phyloP scores from a whole-genome alignment of 352 stramenopile species.

The Globisporangium spinosum region DNA sequence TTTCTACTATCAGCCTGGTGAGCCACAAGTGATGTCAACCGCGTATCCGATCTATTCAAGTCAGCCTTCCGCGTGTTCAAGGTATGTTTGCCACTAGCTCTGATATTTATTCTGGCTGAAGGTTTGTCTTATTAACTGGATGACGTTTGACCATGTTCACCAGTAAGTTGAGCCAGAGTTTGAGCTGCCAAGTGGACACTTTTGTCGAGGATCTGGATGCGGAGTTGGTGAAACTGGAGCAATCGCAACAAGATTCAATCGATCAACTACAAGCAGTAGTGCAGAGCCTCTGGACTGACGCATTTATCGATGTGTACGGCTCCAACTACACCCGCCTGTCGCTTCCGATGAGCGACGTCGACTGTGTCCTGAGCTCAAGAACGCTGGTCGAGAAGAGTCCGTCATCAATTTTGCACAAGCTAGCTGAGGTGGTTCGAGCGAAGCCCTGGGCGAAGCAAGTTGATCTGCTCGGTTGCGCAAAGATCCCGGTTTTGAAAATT shows the following conservation, averaged over 20 bases:
- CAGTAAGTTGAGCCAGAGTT: slow-evolving; percentile 17
- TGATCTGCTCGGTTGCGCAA: slow-evolving; percentile 92
- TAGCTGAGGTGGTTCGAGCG: slow-evolving; percentile 79
- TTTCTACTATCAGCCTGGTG: slow-evolving; percentile 1
- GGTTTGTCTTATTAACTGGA: not conserved
- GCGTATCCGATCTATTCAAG: slow-evolving; percentile 22
- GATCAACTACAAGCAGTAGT: slow-evolving; percentile 43
- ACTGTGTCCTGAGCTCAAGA: slow-evolving; percentile 92
- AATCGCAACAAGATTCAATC: slow-evolving; percentile 47
- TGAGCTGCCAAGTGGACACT: slow-evolving; percentile 49
- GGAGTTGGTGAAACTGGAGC: slow-evolving; percentile 33
- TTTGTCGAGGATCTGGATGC: slow-evolving; percentile 53
- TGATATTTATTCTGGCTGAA: not conserved
- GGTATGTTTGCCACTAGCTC: not conserved
- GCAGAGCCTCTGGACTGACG: slow-evolving; percentile 78
- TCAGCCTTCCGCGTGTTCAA: slow-evolving; percentile 13
- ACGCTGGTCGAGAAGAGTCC: slow-evolving; percentile 73
- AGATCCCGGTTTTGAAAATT: slow-evolving; percentile 96
- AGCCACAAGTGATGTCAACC: not conserved
- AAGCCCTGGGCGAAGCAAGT: slow-evolving; percentile 83
- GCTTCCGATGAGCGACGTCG: slow-evolving; percentile 94
- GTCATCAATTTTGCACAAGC: slow-evolving; percentile 85
- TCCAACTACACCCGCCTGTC: slow-evolving; percentile 95
- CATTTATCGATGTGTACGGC: slow-evolving; percentile 93
- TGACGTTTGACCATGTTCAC: not conserved